Evolutionary conservation across 129 eudicot species (phyloP).

Genomic region (Chrysanthemum seticuspe): DNA sequence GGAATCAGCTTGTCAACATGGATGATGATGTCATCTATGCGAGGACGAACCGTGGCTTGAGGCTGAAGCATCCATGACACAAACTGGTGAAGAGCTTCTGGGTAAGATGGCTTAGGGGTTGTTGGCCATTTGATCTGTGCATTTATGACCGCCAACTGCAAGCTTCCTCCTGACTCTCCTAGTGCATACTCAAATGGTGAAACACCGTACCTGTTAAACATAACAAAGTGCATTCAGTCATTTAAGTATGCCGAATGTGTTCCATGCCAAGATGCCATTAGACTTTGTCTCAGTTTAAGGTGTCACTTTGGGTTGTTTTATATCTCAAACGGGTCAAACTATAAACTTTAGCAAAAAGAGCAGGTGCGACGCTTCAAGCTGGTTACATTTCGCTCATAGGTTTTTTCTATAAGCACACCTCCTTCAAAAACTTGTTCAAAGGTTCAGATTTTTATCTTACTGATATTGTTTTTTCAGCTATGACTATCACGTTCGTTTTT

Average conservation of each 20-base stretch:
- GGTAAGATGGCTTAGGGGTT: slow-evolving; percentile 74
- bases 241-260: background rate
- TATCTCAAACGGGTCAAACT: background rate
- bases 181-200: slow-evolving; percentile 95
- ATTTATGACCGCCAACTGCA: slow-evolving; percentile 80
- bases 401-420: too few species aligned
- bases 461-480: too few species aligned
- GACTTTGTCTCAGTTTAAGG: background rate
- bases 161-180: slow-evolving; percentile 92
- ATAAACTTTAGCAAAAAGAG: too few species aligned
- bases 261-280: background rate
- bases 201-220: slow-evolving; percentile 69
- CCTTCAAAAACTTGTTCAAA: too few species aligned
- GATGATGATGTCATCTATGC: slow-evolving; percentile 77
- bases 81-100: slow-evolving; percentile 87
- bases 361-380: too few species aligned
- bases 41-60: slow-evolving; percentile 77
- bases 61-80: slow-evolving; percentile 98
- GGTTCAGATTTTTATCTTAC: too few species aligned
- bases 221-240: background rate
- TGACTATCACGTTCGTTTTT: too few species aligned
- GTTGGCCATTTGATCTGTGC: slow-evolving; percentile 92
- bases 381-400: too few species aligned
- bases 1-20: slow-evolving; percentile 87
- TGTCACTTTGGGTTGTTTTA: background rate